Evolutionary conservation across 345 rosid genomes (phyloP).

Genomic region (Acer yangbiense): DNA sequence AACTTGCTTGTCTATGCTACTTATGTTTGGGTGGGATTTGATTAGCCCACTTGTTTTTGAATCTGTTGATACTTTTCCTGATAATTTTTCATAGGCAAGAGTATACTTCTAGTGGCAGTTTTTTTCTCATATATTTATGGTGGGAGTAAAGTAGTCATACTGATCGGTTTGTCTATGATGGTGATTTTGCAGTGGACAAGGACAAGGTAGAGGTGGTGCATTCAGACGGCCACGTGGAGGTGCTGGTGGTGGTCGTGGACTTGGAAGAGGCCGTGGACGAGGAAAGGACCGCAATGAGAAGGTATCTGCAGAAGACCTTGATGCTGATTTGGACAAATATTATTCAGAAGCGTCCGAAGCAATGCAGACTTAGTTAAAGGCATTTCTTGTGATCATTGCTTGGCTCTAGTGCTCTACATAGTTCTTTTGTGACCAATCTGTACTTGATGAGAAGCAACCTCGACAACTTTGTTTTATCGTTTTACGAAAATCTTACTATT

Average conservation of each 20-base stretch:
- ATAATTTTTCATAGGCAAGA: background rate
- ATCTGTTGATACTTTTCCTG: background rate
- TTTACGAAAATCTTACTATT: slow-evolving; percentile 24
- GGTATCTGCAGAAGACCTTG: slow-evolving; percentile 92
- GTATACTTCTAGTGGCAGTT: background rate
- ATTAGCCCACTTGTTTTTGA: background rate
- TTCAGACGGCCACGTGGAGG: slow-evolving; percentile 56
- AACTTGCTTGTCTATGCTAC: background rate
- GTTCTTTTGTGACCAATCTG: slow-evolving; percentile 31
- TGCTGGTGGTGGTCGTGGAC: slow-evolving; percentile 52
- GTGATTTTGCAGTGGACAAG: slow-evolving; percentile 45
- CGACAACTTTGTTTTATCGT: slow-evolving; percentile 35
- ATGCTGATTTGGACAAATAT: slow-evolving; percentile 93
- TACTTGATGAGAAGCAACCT: slow-evolving; percentile 37
- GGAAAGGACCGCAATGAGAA: slow-evolving; percentile 75
- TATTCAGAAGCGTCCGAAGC: slow-evolving; percentile 70
- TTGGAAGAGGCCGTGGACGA: slow-evolving; percentile 64
- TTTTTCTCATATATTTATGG: slow-evolving; percentile 2
- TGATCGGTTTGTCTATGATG: background rate
- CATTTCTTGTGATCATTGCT: slow-evolving; percentile 18
- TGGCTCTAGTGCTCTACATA: slow-evolving; percentile 16
- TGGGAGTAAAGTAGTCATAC: background rate
- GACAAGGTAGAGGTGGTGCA: slow-evolving; percentile 66
- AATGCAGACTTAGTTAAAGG: slow-evolving; percentile 67
- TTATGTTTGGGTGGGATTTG: background rate